Evolutionary conservation across 805 yeast species (phyloP).

Genomic region (Zygosaccharomyces kombuchaensis): DNA sequence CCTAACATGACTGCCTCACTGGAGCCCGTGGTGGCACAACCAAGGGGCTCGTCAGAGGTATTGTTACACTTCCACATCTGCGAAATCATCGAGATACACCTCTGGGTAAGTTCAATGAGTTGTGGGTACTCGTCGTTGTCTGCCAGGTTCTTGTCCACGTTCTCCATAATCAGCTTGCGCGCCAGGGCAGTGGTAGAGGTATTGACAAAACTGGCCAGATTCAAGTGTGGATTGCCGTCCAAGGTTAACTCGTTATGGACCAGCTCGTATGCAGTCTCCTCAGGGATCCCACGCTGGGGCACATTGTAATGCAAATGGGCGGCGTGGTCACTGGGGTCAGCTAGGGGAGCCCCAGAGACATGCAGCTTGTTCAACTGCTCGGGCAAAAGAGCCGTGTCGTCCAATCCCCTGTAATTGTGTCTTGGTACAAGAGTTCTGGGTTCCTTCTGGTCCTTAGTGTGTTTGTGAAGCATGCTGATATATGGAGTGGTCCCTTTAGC

Average conservation of each 20-base stretch:
- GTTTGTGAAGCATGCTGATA: constrained; percentile 19
- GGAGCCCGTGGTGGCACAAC: constrained; percentile 92
- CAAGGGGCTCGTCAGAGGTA: constrained; percentile 46
- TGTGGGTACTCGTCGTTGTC: constrained; percentile 94
- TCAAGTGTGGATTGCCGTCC: constrained; percentile 81
- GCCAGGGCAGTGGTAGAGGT: constrained; percentile 59
- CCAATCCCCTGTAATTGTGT: constrained; percentile 6
- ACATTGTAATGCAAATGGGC: constrained; percentile 40
- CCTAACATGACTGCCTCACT: constrained; percentile 93
- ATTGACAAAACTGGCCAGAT: constrained; percentile 86
- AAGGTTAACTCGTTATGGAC: constrained; percentile 70
- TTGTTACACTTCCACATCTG: constrained; percentile 68
- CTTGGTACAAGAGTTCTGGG: constrained; percentile 15
- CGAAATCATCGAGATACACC: constrained; percentile 77
- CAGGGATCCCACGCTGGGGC: constrained; percentile 52
- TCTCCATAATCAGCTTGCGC: constrained; percentile 54
- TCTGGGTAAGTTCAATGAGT: constrained; percentile 67
- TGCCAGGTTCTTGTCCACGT: constrained; percentile 81
- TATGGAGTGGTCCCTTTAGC: constrained; percentile 2
- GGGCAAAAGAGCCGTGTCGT: constrained; percentile 19
- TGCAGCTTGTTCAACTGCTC: constrained; percentile 12
- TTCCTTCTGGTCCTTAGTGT: constrained; percentile 11
- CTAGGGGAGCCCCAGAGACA: background rate
- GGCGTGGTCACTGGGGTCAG: background rate
- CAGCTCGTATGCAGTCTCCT: constrained; percentile 53